Evolutionary conservation across 148 eudicot genomes (phyloP).

Genomic region (Hydrangea macrophylla): DNA sequence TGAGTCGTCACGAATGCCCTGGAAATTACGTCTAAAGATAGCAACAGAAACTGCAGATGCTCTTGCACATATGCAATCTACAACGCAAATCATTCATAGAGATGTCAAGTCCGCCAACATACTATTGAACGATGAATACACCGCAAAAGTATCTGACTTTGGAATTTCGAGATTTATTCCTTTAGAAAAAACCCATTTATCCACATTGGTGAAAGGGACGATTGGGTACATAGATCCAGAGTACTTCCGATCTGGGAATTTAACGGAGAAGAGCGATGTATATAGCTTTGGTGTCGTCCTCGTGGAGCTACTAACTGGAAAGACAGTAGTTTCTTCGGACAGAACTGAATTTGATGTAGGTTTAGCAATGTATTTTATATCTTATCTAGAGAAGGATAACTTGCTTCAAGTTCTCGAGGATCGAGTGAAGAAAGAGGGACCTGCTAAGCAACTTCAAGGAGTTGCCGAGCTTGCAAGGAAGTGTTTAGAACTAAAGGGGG

Average conservation of each 20-base stretch:
- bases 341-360: conserved; percentile 17
- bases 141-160: conserved; percentile 39
- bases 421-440: conserved; percentile 11
- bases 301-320: conserved; percentile 38
- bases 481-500: conserved; percentile 23
- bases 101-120: conserved; percentile 40
- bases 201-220: conserved; percentile 39
- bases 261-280: conserved; percentile 40
- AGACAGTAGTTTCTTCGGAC: conserved; percentile 23
- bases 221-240: conserved; percentile 45
- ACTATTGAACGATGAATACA: conserved; percentile 28
- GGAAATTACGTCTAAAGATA: conserved; percentile 26
- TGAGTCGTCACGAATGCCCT: neutral
- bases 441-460: conserved; percentile 13
- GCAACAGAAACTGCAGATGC: conserved; percentile 33
- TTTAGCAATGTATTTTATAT: conserved; percentile 20
- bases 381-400: conserved; percentile 14
- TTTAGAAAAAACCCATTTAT: conserved; percentile 26
- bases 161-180: conserved; percentile 34
- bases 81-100: conserved; percentile 31
- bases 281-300: conserved; percentile 47
- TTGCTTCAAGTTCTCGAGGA: conserved; percentile 24
- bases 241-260: conserved; percentile 28
- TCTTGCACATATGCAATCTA: conserved; percentile 38
- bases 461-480: conserved; percentile 27